A percentile compares a stretch with the other conserved stretches of the same genome.
These are phyloP conservation scores for Coemansia sp. DNA, from an alignment of 192 early-diverging fungal species.

Conservation along the genomic window DNA sequence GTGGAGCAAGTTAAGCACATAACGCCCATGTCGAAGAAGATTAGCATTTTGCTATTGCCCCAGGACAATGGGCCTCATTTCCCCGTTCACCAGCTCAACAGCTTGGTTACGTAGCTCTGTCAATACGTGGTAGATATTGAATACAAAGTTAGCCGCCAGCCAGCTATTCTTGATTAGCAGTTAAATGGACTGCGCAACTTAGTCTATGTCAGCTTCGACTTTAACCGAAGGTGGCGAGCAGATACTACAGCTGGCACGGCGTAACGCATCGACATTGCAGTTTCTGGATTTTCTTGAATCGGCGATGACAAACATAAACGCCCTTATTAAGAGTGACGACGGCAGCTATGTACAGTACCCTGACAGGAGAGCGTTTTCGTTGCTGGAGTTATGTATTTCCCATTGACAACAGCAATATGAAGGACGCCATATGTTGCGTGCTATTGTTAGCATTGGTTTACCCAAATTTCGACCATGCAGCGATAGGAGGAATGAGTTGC, in stretches of 20 bases:
- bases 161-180: not conserved
- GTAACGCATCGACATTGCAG: not conserved
- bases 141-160: too few species aligned
- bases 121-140: too few species aligned
- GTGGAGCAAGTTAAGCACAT: not conserved
- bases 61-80: not conserved
- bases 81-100: not conserved
- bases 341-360: not conserved
- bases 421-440: not conserved
- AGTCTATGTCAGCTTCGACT: not conserved
- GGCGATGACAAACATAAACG: not conserved
- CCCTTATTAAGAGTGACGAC: not conserved
- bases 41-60: not conserved
- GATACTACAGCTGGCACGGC: not conserved
- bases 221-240: not conserved
- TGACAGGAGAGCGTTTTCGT: not conserved
- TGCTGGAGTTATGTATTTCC: too few species aligned
- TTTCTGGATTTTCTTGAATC: not conserved
- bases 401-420: not conserved
- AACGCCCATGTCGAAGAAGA: not conserved
- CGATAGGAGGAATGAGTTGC: too few species aligned
- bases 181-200: not conserved
- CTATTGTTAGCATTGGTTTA: too few species aligned
- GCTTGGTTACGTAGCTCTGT: not conserved
- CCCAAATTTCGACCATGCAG: too few species aligned